A percentile compares a stretch with the other conserved stretches of the same genome.
Conservation (phyloP, 129 eudicot species). For the Flaveria trinervia region DNA sequence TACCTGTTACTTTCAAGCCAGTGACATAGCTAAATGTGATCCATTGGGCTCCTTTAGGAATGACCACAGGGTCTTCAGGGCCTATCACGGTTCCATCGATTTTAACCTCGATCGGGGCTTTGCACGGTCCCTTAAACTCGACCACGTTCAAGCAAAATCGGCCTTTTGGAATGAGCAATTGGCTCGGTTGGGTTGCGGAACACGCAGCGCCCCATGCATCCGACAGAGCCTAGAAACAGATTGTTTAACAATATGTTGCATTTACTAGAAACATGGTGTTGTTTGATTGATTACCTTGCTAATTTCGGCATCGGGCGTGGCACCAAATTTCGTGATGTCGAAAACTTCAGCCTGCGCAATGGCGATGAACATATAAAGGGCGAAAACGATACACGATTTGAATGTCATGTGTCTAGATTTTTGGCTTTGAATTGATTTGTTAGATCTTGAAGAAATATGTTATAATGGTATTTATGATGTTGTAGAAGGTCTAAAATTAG, state of each 20-base stretch:
- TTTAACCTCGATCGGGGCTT: constrained; percentile 29
- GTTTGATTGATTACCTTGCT: constrained; percentile 23
- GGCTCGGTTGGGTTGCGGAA: constrained; percentile 29
- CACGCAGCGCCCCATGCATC: constrained; percentile 41
- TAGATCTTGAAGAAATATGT: background rate
- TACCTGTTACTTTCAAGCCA: constrained; percentile 48
- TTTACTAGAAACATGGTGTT: background rate
- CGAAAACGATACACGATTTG: constrained; percentile 15
- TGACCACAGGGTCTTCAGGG: constrained; percentile 35
- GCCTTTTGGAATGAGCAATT: constrained; percentile 34
- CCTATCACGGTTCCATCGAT: constrained; percentile 37
- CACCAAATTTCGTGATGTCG: constrained; percentile 37
- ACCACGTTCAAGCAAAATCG: constrained; percentile 32
- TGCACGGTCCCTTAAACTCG: constrained; percentile 47
- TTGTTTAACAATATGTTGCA: background rate
- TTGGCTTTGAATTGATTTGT: constrained; percentile 11
- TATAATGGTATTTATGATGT: constrained; percentile 20
- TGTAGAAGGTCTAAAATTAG: constrained; percentile 28
- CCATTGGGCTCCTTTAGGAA: constrained; percentile 54
- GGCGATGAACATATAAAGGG: constrained; percentile 10
- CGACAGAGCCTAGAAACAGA: constrained; percentile 15
- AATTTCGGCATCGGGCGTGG: constrained; percentile 34
- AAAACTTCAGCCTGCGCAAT: constrained; percentile 27
- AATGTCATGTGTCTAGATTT: constrained; percentile 30
- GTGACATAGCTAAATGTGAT: constrained; percentile 46